Percentiles rank a stretch among this genome's conserved stretches.
Conservation (phyloP, 306 rosid species). For the Sesbania bispinosa region DNA sequence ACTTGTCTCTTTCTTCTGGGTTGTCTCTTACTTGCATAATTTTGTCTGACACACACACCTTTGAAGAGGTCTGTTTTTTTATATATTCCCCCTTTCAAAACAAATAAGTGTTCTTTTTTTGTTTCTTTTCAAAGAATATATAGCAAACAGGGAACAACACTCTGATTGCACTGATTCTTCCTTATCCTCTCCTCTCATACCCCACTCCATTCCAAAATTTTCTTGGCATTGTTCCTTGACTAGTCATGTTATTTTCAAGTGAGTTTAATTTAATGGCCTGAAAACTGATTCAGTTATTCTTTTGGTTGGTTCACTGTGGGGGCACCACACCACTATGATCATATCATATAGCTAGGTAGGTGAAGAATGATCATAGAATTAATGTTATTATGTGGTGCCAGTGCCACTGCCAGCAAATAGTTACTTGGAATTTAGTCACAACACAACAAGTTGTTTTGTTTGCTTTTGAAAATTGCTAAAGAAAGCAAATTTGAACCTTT, state of each 20-base stretch:
- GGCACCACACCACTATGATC: conserved; percentile 5
- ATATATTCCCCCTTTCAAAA: not conserved
- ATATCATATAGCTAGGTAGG: no score
- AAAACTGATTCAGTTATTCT: conserved; percentile 20
- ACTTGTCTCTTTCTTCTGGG: conserved; percentile 34
- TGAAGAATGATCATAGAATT: not conserved
- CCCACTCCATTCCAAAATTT: conserved; percentile 25
- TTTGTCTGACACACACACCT: conserved; percentile 36
- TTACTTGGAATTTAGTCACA: conserved; percentile 7
- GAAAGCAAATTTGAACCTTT: conserved; percentile 19
- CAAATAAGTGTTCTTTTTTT: not conserved
- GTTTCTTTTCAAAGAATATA: conserved; percentile 37
- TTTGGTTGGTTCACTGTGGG: conserved; percentile 23
- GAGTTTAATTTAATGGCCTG: conserved; percentile 29
- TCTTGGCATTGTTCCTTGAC: conserved; percentile 30
- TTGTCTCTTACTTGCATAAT: conserved; percentile 30
- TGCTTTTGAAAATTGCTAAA: conserved; percentile 9
- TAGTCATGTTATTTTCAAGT: conserved; percentile 23
- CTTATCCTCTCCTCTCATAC: conserved; percentile 28
- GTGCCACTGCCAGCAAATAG: conserved; percentile 11
- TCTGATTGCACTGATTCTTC: conserved; percentile 41
- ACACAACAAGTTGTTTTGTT: not conserved
- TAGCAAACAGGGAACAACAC: conserved; percentile 38
- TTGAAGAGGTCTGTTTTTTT: not conserved
- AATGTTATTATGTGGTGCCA: conserved; percentile 21